Conservation (phyloP, 2,329 filamentous ascomycete genomes). For the Sporothrix globosa region DNA sequence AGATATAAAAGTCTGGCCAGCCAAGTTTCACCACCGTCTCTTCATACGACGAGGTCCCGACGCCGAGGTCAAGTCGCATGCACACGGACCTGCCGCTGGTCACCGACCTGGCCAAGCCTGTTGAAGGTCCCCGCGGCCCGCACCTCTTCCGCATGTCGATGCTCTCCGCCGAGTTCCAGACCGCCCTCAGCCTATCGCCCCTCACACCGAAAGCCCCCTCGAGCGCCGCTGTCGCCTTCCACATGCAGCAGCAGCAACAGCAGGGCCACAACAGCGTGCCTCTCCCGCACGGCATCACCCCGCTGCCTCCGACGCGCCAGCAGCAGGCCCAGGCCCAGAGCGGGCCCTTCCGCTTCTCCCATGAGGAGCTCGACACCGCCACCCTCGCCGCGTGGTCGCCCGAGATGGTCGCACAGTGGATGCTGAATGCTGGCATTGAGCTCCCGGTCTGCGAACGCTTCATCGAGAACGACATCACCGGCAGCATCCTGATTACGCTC, state of each 20-base stretch:
- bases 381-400: slow-evolving; percentile 70
- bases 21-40: slow-evolving; percentile 85
- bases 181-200: slow-evolving; percentile 70
- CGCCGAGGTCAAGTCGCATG: slow-evolving; percentile 69
- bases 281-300: slow-evolving; percentile 45
- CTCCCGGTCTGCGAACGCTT: slow-evolving; percentile 78
- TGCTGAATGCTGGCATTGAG: slow-evolving; percentile 83
- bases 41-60: slow-evolving; percentile 80
- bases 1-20: slow-evolving; percentile 60
- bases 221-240: slow-evolving; percentile 23
- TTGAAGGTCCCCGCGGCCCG: slow-evolving; percentile 80
- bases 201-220: slow-evolving; percentile 65
- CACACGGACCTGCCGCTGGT: slow-evolving; percentile 65
- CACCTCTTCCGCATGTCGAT: slow-evolving; percentile 80
- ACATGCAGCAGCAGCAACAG: not conserved
- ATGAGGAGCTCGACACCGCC: slow-evolving; percentile 60
- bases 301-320: slow-evolving; percentile 42
- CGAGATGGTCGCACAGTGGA: slow-evolving; percentile 80
- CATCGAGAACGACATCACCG: slow-evolving; percentile 88
- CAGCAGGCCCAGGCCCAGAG: slow-evolving; percentile 36
- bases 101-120: slow-evolving; percentile 61
- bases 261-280: slow-evolving; percentile 40
- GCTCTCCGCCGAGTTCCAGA: slow-evolving; percentile 58
- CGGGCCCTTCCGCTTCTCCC: slow-evolving; percentile 61
- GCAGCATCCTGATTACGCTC: slow-evolving; percentile 82